Conservation (phyloP, 306 rosid species). For the Vigna unguiculata region DNA sequence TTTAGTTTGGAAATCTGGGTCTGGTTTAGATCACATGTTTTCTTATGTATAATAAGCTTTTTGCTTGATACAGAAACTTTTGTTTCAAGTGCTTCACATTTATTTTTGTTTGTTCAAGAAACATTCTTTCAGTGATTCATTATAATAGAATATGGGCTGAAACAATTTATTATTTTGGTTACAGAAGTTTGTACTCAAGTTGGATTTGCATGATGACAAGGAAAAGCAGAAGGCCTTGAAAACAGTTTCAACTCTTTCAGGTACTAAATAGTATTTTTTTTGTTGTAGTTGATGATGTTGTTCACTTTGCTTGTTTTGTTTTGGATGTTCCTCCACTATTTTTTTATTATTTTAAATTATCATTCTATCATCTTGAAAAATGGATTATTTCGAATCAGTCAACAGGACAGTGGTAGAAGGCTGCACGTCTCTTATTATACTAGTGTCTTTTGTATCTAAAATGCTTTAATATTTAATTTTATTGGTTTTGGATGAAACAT, state of each 20-base stretch:
- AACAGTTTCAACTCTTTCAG: constrained; percentile 82
- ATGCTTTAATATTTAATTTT: background rate
- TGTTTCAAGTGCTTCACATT: constrained; percentile 14
- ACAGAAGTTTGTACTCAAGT: constrained; percentile 81
- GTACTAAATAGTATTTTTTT: constrained; percentile 47
- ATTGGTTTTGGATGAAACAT: background rate
- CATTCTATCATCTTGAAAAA: constrained; percentile 7
- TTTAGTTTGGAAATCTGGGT: constrained; percentile 17
- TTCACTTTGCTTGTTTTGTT: constrained; percentile 4
- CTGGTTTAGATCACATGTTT: constrained; percentile 11
- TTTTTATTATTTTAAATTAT: background rate
- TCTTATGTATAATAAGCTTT: constrained; percentile 2
- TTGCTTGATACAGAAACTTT: constrained; percentile 26
- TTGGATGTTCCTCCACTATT: background rate
- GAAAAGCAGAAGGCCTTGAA: constrained; percentile 94
- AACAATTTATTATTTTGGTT: constrained; percentile 41
- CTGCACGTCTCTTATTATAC: constrained; percentile 10
- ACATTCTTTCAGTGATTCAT: constrained; percentile 5
- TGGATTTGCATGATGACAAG: constrained; percentile 80
- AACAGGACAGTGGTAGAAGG: background rate
- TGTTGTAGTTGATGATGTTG: background rate
- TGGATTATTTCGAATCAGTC: constrained; percentile 2
- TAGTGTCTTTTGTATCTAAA: background rate
- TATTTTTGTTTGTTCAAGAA: background rate
- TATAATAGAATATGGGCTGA: constrained; percentile 37